Conservation (phyloP, 2,329 filamentous ascomycete genomes). For the Cladosporium sp. region DNA sequence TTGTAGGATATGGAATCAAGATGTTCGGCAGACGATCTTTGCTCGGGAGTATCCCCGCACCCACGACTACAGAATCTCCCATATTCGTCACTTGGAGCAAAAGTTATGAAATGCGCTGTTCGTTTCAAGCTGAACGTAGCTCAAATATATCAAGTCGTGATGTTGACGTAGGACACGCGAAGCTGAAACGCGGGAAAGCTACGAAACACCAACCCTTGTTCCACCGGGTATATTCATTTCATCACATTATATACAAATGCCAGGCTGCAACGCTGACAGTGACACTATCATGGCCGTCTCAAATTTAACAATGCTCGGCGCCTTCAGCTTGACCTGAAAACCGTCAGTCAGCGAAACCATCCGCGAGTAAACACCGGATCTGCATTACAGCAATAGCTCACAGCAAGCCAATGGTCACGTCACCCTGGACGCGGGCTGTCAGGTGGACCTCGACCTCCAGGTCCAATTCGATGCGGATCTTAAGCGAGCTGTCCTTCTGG, state of each 20-base stretch:
- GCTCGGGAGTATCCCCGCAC: too few relatives aligned
- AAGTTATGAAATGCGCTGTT: too few relatives aligned
- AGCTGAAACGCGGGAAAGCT: neutral
- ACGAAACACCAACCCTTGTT: neutral
- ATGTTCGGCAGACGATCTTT: too few relatives aligned
- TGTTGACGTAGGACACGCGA: neutral
- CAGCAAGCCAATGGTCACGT: conserved; percentile 26
- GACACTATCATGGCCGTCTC: neutral
- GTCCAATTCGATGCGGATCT: conserved; percentile 25
- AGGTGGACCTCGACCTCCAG: conserved; percentile 27
- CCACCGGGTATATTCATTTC: neutral
- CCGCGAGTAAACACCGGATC: conserved; percentile 1
- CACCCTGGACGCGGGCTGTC: conserved; percentile 25
- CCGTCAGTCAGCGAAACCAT: conserved; percentile 1
- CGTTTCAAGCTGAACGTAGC: too few relatives aligned
- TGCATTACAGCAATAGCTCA: conserved; percentile 12
- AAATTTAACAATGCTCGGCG: neutral
- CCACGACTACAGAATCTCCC: too few relatives aligned
- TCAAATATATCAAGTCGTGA: too few relatives aligned
- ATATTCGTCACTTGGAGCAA: too few relatives aligned
- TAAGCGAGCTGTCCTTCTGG: conserved; percentile 22
- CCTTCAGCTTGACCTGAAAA: conserved; percentile 1
- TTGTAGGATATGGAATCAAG: too few relatives aligned
- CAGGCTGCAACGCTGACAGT: neutral
- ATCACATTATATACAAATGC: conserved; percentile 4